Percentiles rank a stretch among this genome's conserved stretches.
Evolutionary conservation across 2,329 filamentous ascomycete species (phyloP).

Genomic region (Beauveria sp.): DNA sequence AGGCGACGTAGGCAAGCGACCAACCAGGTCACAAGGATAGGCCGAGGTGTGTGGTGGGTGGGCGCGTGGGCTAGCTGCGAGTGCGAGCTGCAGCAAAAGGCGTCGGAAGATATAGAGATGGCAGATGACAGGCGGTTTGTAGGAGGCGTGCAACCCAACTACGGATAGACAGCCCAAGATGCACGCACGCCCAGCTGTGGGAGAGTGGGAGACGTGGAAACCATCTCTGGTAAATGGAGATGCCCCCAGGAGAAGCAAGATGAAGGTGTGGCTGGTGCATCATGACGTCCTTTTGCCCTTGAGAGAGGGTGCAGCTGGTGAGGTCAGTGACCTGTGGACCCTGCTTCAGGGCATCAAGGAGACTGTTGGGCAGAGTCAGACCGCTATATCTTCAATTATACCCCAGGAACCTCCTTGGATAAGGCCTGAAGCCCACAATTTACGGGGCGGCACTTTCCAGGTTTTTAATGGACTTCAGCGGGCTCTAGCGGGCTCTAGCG

Average conservation of each 20-base stretch:
- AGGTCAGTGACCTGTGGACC: background rate
- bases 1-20: conserved; percentile 3
- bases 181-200: background rate
- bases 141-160: background rate
- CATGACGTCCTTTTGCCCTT: background rate
- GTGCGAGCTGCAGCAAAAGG: conserved; percentile 4
- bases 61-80: background rate
- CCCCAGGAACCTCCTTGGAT: background rate
- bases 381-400: background rate
- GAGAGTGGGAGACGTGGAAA: background rate
- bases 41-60: background rate
- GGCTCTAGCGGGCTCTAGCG: background rate
- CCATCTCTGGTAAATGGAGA: background rate
- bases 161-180: background rate
- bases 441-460: conserved; percentile 8
- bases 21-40: conserved; percentile 8
- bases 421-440: background rate
- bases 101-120: background rate
- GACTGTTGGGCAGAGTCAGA: background rate
- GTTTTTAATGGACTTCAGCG: background rate
- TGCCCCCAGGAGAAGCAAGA: background rate
- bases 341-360: background rate
- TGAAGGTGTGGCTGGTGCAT: conserved; percentile 4
- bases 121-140: background rate
- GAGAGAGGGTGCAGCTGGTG: background rate